These are phyloP conservation scores for Kuraishia ogatae DNA, from an alignment of 805 yeast species.

Conservation along the genomic window DNA sequence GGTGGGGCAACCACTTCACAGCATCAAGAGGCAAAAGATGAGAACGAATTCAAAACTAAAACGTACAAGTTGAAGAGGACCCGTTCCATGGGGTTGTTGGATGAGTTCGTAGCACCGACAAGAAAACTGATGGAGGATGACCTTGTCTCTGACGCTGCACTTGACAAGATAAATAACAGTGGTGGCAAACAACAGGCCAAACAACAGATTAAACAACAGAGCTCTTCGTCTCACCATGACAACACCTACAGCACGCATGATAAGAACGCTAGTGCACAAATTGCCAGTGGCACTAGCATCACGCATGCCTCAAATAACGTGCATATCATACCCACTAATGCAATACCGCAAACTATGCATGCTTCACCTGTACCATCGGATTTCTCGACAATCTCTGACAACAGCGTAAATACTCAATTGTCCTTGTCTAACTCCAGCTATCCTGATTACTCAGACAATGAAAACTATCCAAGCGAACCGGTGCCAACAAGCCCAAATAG, in stretches of 20 bases:
- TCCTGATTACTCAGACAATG: not conserved
- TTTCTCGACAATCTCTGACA: not conserved
- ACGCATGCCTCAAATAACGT: not conserved
- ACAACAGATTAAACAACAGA: too few species aligned
- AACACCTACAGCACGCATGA: too few species aligned
- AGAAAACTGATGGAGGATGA: conserved; percentile 62
- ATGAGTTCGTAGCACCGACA: conserved; percentile 36
- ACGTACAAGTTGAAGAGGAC: conserved; percentile 75
- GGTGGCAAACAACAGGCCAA: not conserved
- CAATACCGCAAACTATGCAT: not conserved
- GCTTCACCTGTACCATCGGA: conserved; percentile 1
- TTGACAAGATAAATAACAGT: conserved; percentile 60
- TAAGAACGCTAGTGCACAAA: conserved; percentile 19
- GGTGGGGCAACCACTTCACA: conserved; percentile 60
- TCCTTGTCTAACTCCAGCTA: not conserved
- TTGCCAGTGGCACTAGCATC: not conserved
- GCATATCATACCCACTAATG: not conserved
- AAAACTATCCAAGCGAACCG: not conserved
- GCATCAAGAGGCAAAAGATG: conserved; percentile 63
- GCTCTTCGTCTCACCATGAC: too few species aligned
- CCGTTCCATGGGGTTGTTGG: conserved; percentile 72
- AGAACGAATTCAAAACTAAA: conserved; percentile 58
- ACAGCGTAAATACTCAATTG: not conserved
- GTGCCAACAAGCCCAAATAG: not conserved
- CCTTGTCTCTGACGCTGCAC: conserved; percentile 86